Base-by-base conservation (phyloP, 1,139 yeast species). In the Geotrichum citri-aurantii region DNA sequence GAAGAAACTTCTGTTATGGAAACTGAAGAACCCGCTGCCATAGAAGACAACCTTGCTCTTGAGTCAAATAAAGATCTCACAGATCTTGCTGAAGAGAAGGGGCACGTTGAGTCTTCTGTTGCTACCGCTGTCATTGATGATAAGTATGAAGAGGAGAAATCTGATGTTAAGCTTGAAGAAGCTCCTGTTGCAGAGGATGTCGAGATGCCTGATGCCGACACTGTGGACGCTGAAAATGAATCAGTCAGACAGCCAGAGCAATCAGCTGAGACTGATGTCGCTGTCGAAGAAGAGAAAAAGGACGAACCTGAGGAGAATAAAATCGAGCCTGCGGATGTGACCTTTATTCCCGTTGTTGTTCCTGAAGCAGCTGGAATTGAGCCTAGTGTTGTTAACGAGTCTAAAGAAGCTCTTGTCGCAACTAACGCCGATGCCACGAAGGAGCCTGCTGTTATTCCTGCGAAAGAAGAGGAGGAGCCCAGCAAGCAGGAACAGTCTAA, bases 61-160 rank as follows among this genome's bases (percentile, higher is more conserved):
- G 26, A 52, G 12, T 14, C 50, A 26, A 40, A 12, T 21, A 11
- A 7, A 24, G 46, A 21, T 6, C 6, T 24, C n/a, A 7, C 27
- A n/a, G 29, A 29, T 11, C 6, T n/a, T 37, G n/a, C 23, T 50
- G 26, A 50, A 10, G 29, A 31, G n/a, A 29, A 27, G n/a, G n/a
- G 5, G 17, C 2, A 44, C 14, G 23, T 52, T 37, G 53, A 40
- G 31, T 23, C 55, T 29, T 37, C 14, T 12, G 27, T 19, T n/a
- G 40, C 52, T 23, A 23, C 44, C 24, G 23, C 21, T 51, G 24
- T 51, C 21, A 29, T 21, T 29, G 52, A 37, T 40, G 29, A 31
- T n/a, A 49, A 57, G 49, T 52, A 56, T 26, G 61, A 50, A 49
- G 55, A 48, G 14, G 58, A 51, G 29, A 51, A 48, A 26, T 48